Evolutionary conservation across 306 rosid genomes (phyloP).

Genomic region (Abrus precatorius): DNA sequence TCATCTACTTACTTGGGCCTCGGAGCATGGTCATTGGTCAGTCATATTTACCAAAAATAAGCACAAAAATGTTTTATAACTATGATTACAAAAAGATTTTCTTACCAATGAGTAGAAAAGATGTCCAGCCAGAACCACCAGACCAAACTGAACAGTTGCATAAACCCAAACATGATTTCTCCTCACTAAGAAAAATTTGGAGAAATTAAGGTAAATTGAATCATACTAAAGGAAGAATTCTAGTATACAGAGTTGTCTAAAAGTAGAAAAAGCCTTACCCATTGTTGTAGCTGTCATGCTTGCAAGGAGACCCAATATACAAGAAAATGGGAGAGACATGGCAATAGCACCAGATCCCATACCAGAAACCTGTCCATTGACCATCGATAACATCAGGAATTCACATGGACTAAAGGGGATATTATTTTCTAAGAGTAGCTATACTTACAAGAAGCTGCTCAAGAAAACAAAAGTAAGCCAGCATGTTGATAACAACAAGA

Average conservation of each 20-base stretch:
- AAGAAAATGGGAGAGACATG: conserved; percentile 83
- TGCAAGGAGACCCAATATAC: conserved; percentile 83
- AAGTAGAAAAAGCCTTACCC: conserved; percentile 60
- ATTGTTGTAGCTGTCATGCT: conserved; percentile 83
- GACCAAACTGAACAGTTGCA: conserved; percentile 66
- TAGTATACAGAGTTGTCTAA: conserved; percentile 18
- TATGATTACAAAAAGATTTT: conserved; percentile 15
- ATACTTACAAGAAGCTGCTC: conserved; percentile 61
- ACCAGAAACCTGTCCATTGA: conserved; percentile 63
- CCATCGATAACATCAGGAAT: conserved; percentile 44
- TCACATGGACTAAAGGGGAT: conserved; percentile 22
- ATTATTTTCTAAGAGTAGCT: conserved; percentile 15
- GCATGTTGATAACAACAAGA: conserved; percentile 56
- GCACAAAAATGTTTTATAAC: neutral
- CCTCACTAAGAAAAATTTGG: conserved; percentile 57
- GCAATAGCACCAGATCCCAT: conserved; percentile 81
- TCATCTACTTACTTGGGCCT: neutral
- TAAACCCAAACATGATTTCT: conserved; percentile 82
- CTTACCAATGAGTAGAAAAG: conserved; percentile 76
- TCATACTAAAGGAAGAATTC: conserved; percentile 1
- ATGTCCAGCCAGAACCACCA: conserved; percentile 71
- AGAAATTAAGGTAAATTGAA: conserved; percentile 34
- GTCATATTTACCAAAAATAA: neutral
- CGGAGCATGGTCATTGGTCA: neutral
- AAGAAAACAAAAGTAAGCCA: conserved; percentile 61